Percentiles rank a stretch among this genome's conserved stretches.
phyloP scores from a whole-genome alignment of 495 filamentous ascomycete genomes.

The Penicillium parvum region DNA sequence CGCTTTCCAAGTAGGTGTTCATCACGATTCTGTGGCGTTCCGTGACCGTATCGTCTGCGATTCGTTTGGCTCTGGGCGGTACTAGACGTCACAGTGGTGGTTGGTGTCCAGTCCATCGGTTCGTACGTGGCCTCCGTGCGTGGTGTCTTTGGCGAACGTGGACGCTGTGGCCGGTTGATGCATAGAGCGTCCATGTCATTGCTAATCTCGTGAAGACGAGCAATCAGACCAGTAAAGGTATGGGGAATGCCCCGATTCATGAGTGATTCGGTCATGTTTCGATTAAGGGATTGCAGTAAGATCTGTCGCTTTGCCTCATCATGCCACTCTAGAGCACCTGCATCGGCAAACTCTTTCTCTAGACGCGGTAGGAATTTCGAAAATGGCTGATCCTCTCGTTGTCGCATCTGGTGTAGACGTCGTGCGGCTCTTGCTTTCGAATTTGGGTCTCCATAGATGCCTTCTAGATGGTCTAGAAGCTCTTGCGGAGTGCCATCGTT shows the following conservation, averaged over 20 bases:
- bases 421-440: constrained; percentile 1
- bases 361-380: neutral
- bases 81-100: neutral
- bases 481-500: neutral
- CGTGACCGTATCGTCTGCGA: neutral
- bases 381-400: neutral
- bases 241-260: constrained; percentile 1
- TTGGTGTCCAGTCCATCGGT: neutral
- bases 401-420: constrained; percentile 4
- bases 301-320: neutral
- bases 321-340: neutral
- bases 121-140: neutral
- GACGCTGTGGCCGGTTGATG: too few relatives aligned
- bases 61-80: constrained; percentile 1
- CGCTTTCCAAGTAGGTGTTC: too few relatives aligned
- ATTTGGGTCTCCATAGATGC: constrained; percentile 4
- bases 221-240: constrained; percentile 2
- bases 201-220: constrained; percentile 1
- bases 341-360: constrained; percentile 4
- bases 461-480: constrained; percentile 1
- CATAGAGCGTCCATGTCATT: neutral
- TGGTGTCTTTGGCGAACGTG: too few relatives aligned
- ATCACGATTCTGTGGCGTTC: too few relatives aligned
- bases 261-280: constrained; percentile 1
- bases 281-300: constrained; percentile 1